A percentile compares a stretch with the other conserved stretches of the same genome.
phyloP scores from a whole-genome alignment of 805 yeast genomes.

The Ascoidea asiatica region DNA sequence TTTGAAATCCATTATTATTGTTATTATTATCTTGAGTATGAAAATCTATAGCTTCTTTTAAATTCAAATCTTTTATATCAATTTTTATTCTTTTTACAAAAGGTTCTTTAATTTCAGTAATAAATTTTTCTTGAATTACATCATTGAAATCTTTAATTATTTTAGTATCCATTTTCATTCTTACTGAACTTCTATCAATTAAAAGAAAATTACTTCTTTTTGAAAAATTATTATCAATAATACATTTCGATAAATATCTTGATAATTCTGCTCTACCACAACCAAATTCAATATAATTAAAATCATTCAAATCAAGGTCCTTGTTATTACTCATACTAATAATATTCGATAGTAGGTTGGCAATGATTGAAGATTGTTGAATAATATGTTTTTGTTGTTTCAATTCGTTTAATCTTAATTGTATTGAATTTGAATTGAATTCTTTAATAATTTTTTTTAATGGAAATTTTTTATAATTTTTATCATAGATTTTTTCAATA shows the following conservation, averaged over 20 bases:
- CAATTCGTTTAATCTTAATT: constrained; percentile 31
- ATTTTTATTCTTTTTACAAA: constrained; percentile 40
- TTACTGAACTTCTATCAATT: constrained; percentile 62
- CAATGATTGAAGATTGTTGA: constrained; percentile 74
- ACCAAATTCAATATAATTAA: constrained; percentile 64
- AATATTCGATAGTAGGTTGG: too few species aligned
- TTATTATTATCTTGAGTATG: constrained; percentile 14
- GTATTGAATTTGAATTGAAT: constrained; percentile 17
- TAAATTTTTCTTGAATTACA: constrained; percentile 1
- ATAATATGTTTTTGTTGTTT: constrained; percentile 59
- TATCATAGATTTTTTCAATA: constrained; percentile 24
- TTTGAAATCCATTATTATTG: constrained; percentile 2
- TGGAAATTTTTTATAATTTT: constrained; percentile 13
- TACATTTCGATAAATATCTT: constrained; percentile 35
- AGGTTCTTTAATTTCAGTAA: constrained; percentile 15
- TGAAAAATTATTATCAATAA: constrained; percentile 13
- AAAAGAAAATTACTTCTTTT: constrained; percentile 30
- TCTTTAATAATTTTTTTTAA: constrained; percentile 6
- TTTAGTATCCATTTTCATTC: constrained; percentile 69
- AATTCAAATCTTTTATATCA: constrained; percentile 66
- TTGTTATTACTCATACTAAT: too few species aligned
- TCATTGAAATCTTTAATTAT: constrained; percentile 38
- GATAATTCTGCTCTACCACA: constrained; percentile 84
- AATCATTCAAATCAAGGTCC: constrained; percentile 18
- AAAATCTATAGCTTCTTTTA: constrained; percentile 35